Evolutionary conservation across 352 stramenopile genomes (phyloP), one percentile per base, ranked within the genome.

Genomic region (Globisporangium heterothallicum): DNA sequence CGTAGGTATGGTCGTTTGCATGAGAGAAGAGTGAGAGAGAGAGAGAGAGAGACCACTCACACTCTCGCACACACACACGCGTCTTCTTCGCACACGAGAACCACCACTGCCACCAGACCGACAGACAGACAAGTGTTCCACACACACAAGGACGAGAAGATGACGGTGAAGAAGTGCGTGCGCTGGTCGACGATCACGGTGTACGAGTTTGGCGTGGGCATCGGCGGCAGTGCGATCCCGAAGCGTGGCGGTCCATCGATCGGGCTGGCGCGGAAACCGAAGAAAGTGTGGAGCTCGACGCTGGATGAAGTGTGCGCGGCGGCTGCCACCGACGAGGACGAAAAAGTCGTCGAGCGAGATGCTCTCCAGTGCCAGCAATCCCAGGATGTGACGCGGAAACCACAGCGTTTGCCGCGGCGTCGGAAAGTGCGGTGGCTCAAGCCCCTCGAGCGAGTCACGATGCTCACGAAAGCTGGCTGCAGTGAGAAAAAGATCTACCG

Each of bases 401-500:
- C 36, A 14, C 44, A 53, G 59, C 67, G 68, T n/a, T 44, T 59
- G 16, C 46, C 63, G 14, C 56, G 65, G 30, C 68, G 70, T 36
- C 59, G 70, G 10, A 76, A 77, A 34, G 73, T 84, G 40, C 71
- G 71, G 26, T 84, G 74, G 74, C 56, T 85, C 41, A 86, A 86
- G 58, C 74, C 74, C 2, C 68, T 78, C 30, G 74, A 84, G 42
- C 74, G 72, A 21, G 70, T 83, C 35, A 74, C 66, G 45, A 75
- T 85, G 72, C 64, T 85, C 22, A 83, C 72, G n/a, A 76, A 83
- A 43, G 74, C 71, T 34, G 74, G 74, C 29, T 80, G 66, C 50
- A 85, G 74, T 48, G 74, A 85, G 69, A 76, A 79, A 52, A 66
- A 66, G 49, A 85, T 85, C 56, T 80, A 68, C 44, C 69, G 71